A percentile compares a stretch with the other conserved stretches of the same genome.
Conservation (phyloP, 495 filamentous ascomycete species). For the Penicillium atrosanguineum region DNA sequence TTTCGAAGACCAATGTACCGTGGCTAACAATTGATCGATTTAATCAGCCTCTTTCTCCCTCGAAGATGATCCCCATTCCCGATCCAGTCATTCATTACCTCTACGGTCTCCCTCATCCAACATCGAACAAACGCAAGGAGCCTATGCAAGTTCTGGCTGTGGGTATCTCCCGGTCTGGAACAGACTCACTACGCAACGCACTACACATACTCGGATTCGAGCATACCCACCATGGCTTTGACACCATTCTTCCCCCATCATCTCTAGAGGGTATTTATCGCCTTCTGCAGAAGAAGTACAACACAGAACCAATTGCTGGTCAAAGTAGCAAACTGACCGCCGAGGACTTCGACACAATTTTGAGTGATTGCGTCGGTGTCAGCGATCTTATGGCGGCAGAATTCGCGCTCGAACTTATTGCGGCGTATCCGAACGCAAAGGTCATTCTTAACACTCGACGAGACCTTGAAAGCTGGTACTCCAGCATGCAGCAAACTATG, state of each 20-base stretch:
- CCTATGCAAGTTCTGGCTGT: conserved; percentile 28
- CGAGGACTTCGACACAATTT: conserved; percentile 45
- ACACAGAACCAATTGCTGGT: background rate
- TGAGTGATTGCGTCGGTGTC: conserved; percentile 48
- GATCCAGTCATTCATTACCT: conserved; percentile 2
- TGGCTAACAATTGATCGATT: too few relatives aligned
- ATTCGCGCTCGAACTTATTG: conserved; percentile 56
- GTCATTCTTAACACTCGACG: conserved; percentile 50
- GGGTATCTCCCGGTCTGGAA: conserved; percentile 28
- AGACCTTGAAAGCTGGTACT: conserved; percentile 45
- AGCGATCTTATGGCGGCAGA: conserved; percentile 53
- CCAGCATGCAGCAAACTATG: conserved; percentile 15
- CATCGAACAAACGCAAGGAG: conserved; percentile 8
- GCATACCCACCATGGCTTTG: conserved; percentile 26
- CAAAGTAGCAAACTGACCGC: conserved; percentile 10
- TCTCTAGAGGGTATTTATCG: conserved; percentile 11
- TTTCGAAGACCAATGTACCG: too few relatives aligned
- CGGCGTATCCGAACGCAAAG: conserved; percentile 58
- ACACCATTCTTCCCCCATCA: conserved; percentile 18
- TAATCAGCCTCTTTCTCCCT: too few relatives aligned
- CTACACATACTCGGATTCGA: conserved; percentile 22
- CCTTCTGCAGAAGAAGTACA: conserved; percentile 24
- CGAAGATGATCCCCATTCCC: too few relatives aligned
- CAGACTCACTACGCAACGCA: conserved; percentile 28
- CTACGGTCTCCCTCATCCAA: conserved; percentile 16